Evolutionary conservation across 345 rosid genomes (phyloP), one percentile per base, ranked within the genome.

Genomic region (Ceriops decandra): DNA sequence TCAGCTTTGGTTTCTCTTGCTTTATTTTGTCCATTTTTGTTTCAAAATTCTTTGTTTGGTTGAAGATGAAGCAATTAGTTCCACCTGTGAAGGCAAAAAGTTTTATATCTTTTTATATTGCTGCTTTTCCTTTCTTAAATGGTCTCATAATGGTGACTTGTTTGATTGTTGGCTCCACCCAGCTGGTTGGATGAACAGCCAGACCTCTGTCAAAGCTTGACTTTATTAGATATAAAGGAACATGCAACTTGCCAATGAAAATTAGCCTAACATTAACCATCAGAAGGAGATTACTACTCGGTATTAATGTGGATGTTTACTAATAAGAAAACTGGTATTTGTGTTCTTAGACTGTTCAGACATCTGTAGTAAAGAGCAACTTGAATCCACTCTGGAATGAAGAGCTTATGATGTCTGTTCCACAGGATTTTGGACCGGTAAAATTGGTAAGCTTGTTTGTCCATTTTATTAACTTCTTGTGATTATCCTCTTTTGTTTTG

Each of bases 371-470:
- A 52, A 69, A 68, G 62, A 85, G 84, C 77, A 83, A 83, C 54
- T 75, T 85, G 80, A 85, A 83, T 76, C 89, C 89, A 20, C 60
- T 81, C 15, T 85, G 89, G 89, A 81, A 85, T 36, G 79, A 85
- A 71, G 77, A 75, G 31, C 85, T 81, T 61, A 77, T 77, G 78
- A 26, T 85, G 27, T 83, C 85, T 11, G 83, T 83, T 67, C 89
- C 87, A 11, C 72, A 77, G 15, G 66, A 81, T 68, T 79, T 68
- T 64, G 83, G 85, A 11, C 76, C 81, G 62, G 77, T 85, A 52
- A 83, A 83, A 71, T 32, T 85, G 83, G 89, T 85, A 77, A 78
- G 75, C 13, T 42, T 52, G 17, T 8, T 62, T 61, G 17, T 64
- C 28, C 26, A 61, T n/a, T 46, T 67, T 17, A 13, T 7, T 42